phyloP scores from a whole-genome alignment of 2,329 filamentous ascomycete species.

The Sporothrix inflata region DNA sequence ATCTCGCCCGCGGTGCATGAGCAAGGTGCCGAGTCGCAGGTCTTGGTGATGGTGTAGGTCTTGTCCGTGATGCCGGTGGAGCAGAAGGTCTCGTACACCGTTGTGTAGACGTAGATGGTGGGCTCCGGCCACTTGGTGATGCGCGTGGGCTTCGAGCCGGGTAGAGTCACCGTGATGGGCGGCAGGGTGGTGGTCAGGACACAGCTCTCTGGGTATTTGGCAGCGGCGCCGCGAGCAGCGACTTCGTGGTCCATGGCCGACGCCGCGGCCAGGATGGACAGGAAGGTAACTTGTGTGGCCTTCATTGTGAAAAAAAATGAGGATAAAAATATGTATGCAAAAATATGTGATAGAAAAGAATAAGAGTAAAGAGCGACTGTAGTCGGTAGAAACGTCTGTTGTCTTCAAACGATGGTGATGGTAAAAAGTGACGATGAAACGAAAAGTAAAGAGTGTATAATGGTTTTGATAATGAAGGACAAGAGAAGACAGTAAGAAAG shows the following conservation, averaged over 20 bases:
- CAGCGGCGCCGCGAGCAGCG: neutral
- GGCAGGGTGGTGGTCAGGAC: conserved; percentile 31
- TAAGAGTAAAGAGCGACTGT: conserved; percentile 9
- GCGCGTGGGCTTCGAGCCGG: neutral
- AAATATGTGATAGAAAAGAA: conserved; percentile 4
- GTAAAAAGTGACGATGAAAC: conserved; percentile 20
- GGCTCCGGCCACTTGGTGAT: conserved; percentile 25
- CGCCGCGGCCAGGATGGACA: conserved; percentile 24
- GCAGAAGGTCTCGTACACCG: conserved; percentile 31
- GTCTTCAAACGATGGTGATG: neutral
- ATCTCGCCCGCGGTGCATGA: conserved; percentile 19
- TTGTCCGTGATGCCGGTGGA: conserved; percentile 26
- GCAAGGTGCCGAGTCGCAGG: conserved; percentile 32
- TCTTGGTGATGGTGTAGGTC: conserved; percentile 36
- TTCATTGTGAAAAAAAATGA: conserved; percentile 25
- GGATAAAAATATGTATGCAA: neutral
- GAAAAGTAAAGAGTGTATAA: conserved; percentile 7
- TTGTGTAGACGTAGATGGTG: conserved; percentile 30
- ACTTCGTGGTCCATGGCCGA: conserved; percentile 23
- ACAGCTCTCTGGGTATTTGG: conserved; percentile 25
- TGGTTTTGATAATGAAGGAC: neutral
- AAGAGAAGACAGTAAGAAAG: neutral
- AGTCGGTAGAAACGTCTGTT: neutral
- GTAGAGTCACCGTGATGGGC: conserved; percentile 29
- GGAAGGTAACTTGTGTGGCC: conserved; percentile 22